These are phyloP conservation scores for Fusarium foetens DNA, from an alignment of 2,329 filamentous ascomycete genomes.

Conservation along the genomic window DNA sequence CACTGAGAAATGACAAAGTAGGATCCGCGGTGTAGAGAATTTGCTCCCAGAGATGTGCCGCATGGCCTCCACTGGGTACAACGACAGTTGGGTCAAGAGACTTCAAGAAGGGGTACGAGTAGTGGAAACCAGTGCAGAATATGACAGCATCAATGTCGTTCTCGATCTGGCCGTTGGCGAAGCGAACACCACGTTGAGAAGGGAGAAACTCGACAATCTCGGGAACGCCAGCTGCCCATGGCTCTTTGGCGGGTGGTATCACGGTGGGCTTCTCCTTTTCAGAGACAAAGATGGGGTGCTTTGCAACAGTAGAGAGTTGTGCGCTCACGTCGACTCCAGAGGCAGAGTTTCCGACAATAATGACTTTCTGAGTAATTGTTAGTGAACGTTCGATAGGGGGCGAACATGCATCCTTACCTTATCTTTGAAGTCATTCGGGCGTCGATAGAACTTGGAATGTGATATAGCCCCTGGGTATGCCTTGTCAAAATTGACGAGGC, in stretches of 20 bases:
- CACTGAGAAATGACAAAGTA: slow-evolving; percentile 71
- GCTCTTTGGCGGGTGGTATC: slow-evolving; percentile 40
- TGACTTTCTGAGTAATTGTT: slow-evolving; percentile 65
- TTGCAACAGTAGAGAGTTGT: slow-evolving; percentile 68
- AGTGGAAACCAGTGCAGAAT: slow-evolving; percentile 90
- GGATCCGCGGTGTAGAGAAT: slow-evolving; percentile 73
- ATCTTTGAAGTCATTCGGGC: slow-evolving; percentile 46
- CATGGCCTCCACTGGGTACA: slow-evolving; percentile 68
- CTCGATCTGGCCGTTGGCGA: slow-evolving; percentile 71
- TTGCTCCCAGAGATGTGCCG: slow-evolving; percentile 77
- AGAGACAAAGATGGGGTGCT: slow-evolving; percentile 65
- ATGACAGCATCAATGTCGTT: slow-evolving; percentile 75
- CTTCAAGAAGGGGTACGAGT: slow-evolving; percentile 77
- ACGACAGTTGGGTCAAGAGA: slow-evolving; percentile 60
- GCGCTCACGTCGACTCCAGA: slow-evolving; percentile 76
- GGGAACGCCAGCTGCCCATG: slow-evolving; percentile 50
- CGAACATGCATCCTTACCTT: slow-evolving; percentile 40
- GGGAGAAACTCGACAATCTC: slow-evolving; percentile 60
- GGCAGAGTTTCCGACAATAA: slow-evolving; percentile 75
- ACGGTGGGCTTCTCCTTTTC: slow-evolving; percentile 53
- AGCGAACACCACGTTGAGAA: slow-evolving; percentile 64
- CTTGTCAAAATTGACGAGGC: slow-evolving; percentile 63
- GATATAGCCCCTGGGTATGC: slow-evolving; percentile 61
- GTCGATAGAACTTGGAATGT: slow-evolving; percentile 76
- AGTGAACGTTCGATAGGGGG: neutral